A percentile compares a stretch with the other conserved stretches of the same genome.
Evolutionary conservation across 1,139 yeast genomes (phyloP).

Genomic region (Taphrina sp.): DNA sequence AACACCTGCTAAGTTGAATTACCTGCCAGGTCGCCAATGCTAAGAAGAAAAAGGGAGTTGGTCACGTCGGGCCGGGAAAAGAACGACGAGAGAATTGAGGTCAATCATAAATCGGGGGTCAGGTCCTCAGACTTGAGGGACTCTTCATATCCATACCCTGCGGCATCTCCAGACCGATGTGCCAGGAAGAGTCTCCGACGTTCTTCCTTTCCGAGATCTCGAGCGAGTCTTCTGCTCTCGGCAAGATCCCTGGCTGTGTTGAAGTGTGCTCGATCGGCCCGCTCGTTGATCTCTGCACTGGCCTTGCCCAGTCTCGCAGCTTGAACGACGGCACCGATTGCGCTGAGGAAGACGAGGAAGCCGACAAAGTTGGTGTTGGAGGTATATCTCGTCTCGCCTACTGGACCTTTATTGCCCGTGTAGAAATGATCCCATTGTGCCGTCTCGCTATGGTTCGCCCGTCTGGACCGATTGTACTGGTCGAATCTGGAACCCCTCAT

Average conservation of each 20-base stretch:
- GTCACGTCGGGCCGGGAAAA: no score
- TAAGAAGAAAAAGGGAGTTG: no score
- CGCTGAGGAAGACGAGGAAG: conserved; percentile 27
- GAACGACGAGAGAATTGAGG: no score
- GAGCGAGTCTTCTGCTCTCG: conserved; percentile 28
- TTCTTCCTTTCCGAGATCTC: conserved; percentile 24
- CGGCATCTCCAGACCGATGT: conserved; percentile 19
- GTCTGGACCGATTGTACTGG: conserved; percentile 18
- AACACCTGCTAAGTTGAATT: no score
- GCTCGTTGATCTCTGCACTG: conserved; percentile 29
- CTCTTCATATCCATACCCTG: conserved; percentile 3
- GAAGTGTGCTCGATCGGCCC: conserved; percentile 20
- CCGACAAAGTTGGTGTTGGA: conserved; percentile 29
- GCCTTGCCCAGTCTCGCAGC: conserved; percentile 29
- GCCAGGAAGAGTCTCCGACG: conserved; percentile 24
- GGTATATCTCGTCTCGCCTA: conserved; percentile 11
- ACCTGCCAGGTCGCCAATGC: no score
- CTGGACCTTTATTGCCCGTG: background rate
- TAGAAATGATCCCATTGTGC: conserved; percentile 30
- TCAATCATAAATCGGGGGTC: no score
- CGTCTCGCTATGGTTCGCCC: conserved; percentile 27
- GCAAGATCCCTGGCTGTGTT: conserved; percentile 27
- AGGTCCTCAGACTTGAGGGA: no score
- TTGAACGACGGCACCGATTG: conserved; percentile 29
- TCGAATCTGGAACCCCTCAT: conserved; percentile 17